Conservation (phyloP, 371 early-diverging fungal genomes). For the Syncephalastrum contaminatum region DNA sequence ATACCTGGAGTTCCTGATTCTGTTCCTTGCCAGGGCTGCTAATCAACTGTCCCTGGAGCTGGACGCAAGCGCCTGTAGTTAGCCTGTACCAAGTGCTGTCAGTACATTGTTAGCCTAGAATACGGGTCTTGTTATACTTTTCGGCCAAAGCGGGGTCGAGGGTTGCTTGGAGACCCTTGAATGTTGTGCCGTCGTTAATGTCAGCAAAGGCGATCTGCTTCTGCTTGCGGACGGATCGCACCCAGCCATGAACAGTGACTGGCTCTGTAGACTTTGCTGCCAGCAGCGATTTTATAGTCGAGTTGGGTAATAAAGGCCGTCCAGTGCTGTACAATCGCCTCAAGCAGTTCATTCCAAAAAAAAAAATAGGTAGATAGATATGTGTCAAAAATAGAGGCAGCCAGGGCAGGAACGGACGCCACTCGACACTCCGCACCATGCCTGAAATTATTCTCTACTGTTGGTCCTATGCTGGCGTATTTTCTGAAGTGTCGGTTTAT, state of each 20-base stretch:
- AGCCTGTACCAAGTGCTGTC: constrained; percentile 35
- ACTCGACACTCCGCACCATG: no score
- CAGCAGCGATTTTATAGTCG: constrained; percentile 13
- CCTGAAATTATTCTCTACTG: no score
- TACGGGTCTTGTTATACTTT: constrained; percentile 29
- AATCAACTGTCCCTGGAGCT: constrained; percentile 63
- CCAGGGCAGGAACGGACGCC: no score
- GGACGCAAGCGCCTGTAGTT: constrained; percentile 71
- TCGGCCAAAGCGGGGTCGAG: constrained; percentile 53
- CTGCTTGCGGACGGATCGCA: constrained; percentile 78
- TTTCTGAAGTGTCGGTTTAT: no score
- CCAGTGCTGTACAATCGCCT: constrained; percentile 6
- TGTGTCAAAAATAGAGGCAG: no score
- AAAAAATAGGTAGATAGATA: no score
- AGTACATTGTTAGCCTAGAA: not conserved
- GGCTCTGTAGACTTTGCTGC: not conserved
- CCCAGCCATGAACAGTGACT: constrained; percentile 74
- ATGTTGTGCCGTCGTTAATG: constrained; percentile 74
- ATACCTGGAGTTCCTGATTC: constrained; percentile 70
- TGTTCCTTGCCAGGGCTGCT: constrained; percentile 75
- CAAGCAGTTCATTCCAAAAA: no score
- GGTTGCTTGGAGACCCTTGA: constrained; percentile 74
- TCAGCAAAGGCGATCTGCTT: constrained; percentile 76
- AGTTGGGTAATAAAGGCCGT: constrained; percentile 6
- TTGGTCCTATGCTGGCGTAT: no score